Base-by-base conservation (phyloP, 176 grass and related monocot species). In the Dendrocalamus sinicus region DNA sequence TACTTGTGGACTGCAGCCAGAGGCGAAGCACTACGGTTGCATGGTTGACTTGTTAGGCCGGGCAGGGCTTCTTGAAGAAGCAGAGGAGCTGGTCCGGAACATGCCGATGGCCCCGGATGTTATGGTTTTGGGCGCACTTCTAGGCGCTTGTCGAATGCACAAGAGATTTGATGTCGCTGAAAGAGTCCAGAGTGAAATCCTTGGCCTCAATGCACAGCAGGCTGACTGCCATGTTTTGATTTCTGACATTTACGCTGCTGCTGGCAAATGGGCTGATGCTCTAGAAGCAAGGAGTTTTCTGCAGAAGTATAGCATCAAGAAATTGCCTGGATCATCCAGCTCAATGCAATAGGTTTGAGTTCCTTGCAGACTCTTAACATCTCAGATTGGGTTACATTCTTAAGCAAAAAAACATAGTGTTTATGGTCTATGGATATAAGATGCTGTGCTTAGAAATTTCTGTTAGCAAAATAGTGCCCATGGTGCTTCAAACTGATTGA, bases 1-100 rank as follows among this genome's bases (percentile, higher is more conserved):
- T 60, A 26, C 40, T 39, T 88, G 76, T 12, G 75, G 80, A 14
- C 54, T 97, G 76, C 51, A 87, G 73, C 91, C 87, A 0, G 82
- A 88, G 57, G 47, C 86, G 14, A 93, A 92, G 85, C 94, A 94
- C 53, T 94, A 97, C 51, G 86, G 89, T 37, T 97, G 94, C 87
- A 90, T 97, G 85, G 89, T 97, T n/a, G 94, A 94, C 52, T 84
- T 97, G 64, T 65, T 97, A 30, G 92, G 87, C 12, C 85, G 91
- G 37, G 89, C 89, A 14, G 91, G 91, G 55, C 72, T 97, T 75
- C 72, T 97, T 67, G 94, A 94, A 72, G 94, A 94, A 71, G 91
- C 92, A 15, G 89, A 92, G 86, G 85, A 83, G 46, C 15, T 94
- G 17, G 77, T 92, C 6, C 17, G 58, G 74, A 81, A 54, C 61